Base-by-base conservation (phyloP, 2,329 filamentous ascomycete genomes). In the Didymella segeticola region DNA sequence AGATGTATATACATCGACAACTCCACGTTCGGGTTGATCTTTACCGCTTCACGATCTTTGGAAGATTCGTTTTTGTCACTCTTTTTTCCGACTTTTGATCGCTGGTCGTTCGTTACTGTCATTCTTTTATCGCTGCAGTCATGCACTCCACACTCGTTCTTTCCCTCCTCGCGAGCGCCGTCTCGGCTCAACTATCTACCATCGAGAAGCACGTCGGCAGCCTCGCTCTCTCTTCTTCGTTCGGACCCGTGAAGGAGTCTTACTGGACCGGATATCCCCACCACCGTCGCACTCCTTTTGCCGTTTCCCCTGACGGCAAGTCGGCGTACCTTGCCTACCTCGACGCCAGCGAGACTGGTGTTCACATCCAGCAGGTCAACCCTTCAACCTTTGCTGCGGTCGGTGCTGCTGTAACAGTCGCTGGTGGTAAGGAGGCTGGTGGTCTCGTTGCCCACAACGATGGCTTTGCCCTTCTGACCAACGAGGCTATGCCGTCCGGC, bases 231-330 rank as follows among this genome's bases (percentile, higher is more conserved):
- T 74, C 77, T 23, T 73, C 73, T 57, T 72, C 76, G 27, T 86
- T 86, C 72, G 81, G 83, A 63, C 83, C 84, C 5, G 76, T 86
- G 60, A 82, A 84, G 68, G 78, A 78, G 15, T 79, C 83, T 8
- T 87, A 87, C 78, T 86, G 84, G 84, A 86, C 84, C 12, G 79
- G 78, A 17, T 79, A 82, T 38, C 82, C 83, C 37, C 85, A 87
- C 61, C 84, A 87, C 67, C 82, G 84, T 38, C 80, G 84, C 45
- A 86, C 84, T 11, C 84, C 84, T 5, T 87, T 87, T 57, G 79
- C 84, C n/a, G 62, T 71, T 25, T 86, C 84, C 1, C 83, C 84
- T 2, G 79, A 86, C 66, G 83, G 83, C 55, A 81, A 81, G 53
- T 80, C 79, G 4, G 84, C 82, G 11, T 86, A 84, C 66, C 67